Base-by-base conservation (phyloP, 352 stramenopile species). In the Pythium biforme region DNA sequence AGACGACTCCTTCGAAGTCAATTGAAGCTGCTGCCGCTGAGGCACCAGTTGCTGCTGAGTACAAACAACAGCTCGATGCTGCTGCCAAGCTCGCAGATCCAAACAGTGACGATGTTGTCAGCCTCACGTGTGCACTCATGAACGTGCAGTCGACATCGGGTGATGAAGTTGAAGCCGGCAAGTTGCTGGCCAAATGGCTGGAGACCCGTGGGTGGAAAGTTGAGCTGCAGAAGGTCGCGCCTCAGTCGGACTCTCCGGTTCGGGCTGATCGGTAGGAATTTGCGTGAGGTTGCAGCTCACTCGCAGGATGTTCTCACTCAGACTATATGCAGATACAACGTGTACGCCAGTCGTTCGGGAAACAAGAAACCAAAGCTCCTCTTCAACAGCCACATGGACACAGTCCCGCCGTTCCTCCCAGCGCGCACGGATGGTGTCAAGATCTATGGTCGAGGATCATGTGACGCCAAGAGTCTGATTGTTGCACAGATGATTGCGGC, bases 341-440 rank as follows among this genome's bases (percentile, higher is more conserved):
- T 95, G 22, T 94, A 87, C 45, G 84, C 83, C 46, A 79, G 70
- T 41, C 81, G 76, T 19, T 74, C 76, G 7, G 75, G 82, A 20
- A 85, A 71, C 59, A 86, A 86, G 29, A 62, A 69, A 0, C 78
- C 82, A 29, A 69, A 66, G 15, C 70, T 95, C 41, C 61, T 95
- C 43, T 93, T 94, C 65, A 95, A 95, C 69, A 92, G 82, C 29
- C 84, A 95, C 66, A 94, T 93, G 73, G 86, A 95, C 64, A 95
- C 86, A 7, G 86, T 94, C 34, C 77, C 83, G 33, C 79, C 79
- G 22, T 89, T 85, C 46, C 70, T 91, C 12, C 81, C 77, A 49
- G 77, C 81, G 40, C 79, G 81, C 15, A 84, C 79, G 4, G 79
- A 91, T 27, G 81, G 73, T 25, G 75, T 74, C 41, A 91, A 81